Conservation (phyloP, 2,329 filamentous ascomycete genomes). For the Metarhizium brunneum region DNA sequence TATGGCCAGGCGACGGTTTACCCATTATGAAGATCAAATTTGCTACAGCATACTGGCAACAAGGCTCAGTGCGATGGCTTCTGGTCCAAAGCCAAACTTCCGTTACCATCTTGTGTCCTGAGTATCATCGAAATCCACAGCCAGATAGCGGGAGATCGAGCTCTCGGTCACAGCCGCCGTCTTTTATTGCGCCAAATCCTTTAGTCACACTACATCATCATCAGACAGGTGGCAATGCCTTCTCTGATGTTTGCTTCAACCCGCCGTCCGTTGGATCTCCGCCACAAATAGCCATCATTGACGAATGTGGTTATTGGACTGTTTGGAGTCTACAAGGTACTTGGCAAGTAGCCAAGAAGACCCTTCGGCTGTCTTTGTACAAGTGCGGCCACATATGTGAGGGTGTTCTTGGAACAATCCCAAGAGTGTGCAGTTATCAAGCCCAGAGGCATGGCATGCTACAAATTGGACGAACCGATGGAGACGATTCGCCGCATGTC, state of each 20-base stretch:
- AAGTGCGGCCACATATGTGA: conserved; percentile 35
- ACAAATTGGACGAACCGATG: conserved; percentile 25
- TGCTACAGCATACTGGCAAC: conserved; percentile 26
- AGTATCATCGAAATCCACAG: conserved; percentile 32
- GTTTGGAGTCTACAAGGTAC: conserved; percentile 50
- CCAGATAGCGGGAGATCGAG: conserved; percentile 10
- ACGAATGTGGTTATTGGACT: conserved; percentile 57
- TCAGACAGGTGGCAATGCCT: conserved; percentile 43
- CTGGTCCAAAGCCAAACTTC: conserved; percentile 43
- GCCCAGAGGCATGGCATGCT: conserved; percentile 33
- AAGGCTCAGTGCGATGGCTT: conserved; percentile 38
- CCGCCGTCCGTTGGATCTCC: conserved; percentile 35
- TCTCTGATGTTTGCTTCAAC: conserved; percentile 58
- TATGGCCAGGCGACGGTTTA: conserved; percentile 44
- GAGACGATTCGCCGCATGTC: conserved; percentile 13
- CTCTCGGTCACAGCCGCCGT: conserved; percentile 22
- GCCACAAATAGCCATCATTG: conserved; percentile 57
- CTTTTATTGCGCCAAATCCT: conserved; percentile 46
- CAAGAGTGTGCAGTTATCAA: conserved; percentile 17
- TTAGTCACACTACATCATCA: conserved; percentile 41
- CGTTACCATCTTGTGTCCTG: conserved; percentile 43
- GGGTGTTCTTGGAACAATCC: conserved; percentile 26
- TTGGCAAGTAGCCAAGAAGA: conserved; percentile 23
- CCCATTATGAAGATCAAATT: conserved; percentile 44
- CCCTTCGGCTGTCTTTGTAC: conserved; percentile 21